A percentile compares a stretch with the other conserved stretches of the same genome.
These are phyloP conservation scores for Lachancea cidri DNA, from an alignment of 805 yeast genomes.

Conservation along the genomic window DNA sequence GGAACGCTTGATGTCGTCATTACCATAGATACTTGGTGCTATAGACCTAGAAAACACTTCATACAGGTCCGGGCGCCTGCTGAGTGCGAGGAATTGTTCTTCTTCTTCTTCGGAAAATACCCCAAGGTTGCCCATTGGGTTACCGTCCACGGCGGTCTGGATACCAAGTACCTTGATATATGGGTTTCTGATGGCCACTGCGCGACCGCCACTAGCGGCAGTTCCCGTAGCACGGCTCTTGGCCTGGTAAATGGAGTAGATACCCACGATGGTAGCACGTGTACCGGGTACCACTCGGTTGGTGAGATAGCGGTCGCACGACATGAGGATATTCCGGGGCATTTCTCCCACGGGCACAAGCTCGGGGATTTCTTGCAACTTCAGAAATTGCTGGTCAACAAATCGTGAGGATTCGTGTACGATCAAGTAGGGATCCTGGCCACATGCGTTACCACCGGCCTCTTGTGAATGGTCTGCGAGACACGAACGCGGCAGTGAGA, in stretches of 20 bases:
- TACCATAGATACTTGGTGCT: slow-evolving; percentile 97
- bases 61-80: slow-evolving; percentile 80
- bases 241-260: slow-evolving; percentile 84
- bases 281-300: slow-evolving; percentile 94
- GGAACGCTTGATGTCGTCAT: slow-evolving; percentile 86
- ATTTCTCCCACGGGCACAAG: slow-evolving; percentile 98
- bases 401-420: slow-evolving; percentile 92
- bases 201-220: slow-evolving; percentile 38
- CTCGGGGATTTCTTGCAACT: slow-evolving; percentile 96
- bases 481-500: slow-evolving; percentile 31
- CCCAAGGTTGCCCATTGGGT: slow-evolving; percentile 46
- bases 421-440: slow-evolving; percentile 86
- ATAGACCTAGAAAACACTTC: slow-evolving; percentile 81
- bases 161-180: slow-evolving; percentile 84
- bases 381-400: slow-evolving; percentile 90
- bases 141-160: slow-evolving; percentile 72
- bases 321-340: slow-evolving; percentile 88
- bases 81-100: slow-evolving; percentile 76
- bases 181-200: slow-evolving; percentile 89
- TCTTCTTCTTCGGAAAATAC: slow-evolving; percentile 90
- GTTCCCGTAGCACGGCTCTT: slow-evolving; percentile 50
- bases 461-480: slow-evolving; percentile 25
- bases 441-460: slow-evolving; percentile 48
- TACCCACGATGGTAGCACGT: slow-evolving; percentile 85
- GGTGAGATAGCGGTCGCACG: slow-evolving; percentile 84